These are phyloP conservation scores for Heracleum sosnowskyi DNA, from an alignment of 129 eudicot genomes.

Conservation along the genomic window DNA sequence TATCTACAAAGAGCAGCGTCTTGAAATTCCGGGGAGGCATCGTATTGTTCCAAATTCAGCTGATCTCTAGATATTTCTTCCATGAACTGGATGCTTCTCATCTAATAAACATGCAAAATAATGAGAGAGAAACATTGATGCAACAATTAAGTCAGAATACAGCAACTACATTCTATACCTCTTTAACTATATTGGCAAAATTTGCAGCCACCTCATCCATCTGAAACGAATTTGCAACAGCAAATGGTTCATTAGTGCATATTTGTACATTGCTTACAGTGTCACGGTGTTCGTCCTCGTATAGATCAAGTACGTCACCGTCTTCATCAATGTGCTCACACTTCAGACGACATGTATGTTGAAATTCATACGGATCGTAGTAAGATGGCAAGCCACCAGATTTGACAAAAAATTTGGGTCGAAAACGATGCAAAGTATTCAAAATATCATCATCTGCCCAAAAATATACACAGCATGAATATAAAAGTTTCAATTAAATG, in stretches of 20 bases:
- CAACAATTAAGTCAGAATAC: slow-evolving; percentile 12
- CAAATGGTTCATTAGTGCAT: slow-evolving; percentile 63
- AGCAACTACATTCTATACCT: slow-evolving; percentile 34
- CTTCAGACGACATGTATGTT: slow-evolving; percentile 51
- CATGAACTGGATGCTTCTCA: slow-evolving; percentile 41
- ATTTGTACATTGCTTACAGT: slow-evolving; percentile 23
- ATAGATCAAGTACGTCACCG: slow-evolving; percentile 27
- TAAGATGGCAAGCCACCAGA: slow-evolving; percentile 53
- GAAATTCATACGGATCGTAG: slow-evolving; percentile 46
- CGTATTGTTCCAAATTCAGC: slow-evolving; percentile 12
- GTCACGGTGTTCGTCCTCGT: slow-evolving; percentile 34
- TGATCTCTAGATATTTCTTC: slow-evolving; percentile 29
- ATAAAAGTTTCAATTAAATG: slow-evolving; percentile 2
- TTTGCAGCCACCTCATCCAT: slow-evolving; percentile 45
- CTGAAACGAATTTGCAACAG: slow-evolving; percentile 35
- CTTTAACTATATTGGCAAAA: slow-evolving; percentile 50
- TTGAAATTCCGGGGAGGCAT: slow-evolving; percentile 7
- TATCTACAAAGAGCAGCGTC: slow-evolving; percentile 56
- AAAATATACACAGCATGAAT: slow-evolving; percentile 14
- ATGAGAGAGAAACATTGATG: slow-evolving; percentile 1
- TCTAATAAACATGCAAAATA: slow-evolving; percentile 32
- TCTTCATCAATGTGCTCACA: slow-evolving; percentile 25
- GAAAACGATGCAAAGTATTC: slow-evolving; percentile 64
- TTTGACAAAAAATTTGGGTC: slow-evolving; percentile 56
- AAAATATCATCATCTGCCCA: slow-evolving; percentile 68